phyloP scores from a whole-genome alignment of 768 basidiomycete genomes.

The Tylopilus cervinicoccineus region DNA sequence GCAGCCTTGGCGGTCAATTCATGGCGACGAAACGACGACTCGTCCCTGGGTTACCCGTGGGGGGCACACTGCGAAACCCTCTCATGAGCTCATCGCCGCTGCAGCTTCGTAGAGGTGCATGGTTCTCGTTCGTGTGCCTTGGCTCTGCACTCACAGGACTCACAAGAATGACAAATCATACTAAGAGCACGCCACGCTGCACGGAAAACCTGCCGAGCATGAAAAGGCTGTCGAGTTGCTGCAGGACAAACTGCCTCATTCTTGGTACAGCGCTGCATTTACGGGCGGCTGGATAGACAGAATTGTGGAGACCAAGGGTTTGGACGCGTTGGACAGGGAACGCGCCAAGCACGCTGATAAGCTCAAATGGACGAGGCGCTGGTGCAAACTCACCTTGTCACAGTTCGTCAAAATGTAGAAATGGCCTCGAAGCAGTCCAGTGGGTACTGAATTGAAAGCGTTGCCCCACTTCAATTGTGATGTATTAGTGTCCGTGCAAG shows the following conservation, averaged over 20 bases:
- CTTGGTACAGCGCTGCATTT: constrained; percentile 20
- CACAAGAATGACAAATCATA: constrained; percentile 30
- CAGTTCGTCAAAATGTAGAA: constrained; percentile 15
- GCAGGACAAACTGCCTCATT: constrained; percentile 13
- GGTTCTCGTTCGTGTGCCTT: background rate
- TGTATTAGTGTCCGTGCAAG: constrained; percentile 13
- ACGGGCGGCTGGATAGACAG: constrained; percentile 25
- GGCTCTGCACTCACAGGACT: background rate
- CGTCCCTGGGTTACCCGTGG: constrained; percentile 12
- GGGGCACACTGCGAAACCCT: constrained; percentile 20
- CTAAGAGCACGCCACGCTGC: constrained; percentile 15
- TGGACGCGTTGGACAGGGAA: constrained; percentile 20
- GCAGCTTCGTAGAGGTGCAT: constrained; percentile 28
- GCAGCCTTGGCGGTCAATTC: background rate
- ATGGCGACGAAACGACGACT: background rate
- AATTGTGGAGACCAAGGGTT: constrained; percentile 23
- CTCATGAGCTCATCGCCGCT: constrained; percentile 25
- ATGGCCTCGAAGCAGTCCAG: constrained; percentile 11
- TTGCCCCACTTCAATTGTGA: background rate
- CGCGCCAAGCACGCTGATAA: constrained; percentile 22
- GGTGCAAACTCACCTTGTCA: background rate
- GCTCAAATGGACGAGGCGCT: background rate
- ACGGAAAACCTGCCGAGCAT: constrained; percentile 24
- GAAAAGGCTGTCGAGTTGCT: constrained; percentile 20
- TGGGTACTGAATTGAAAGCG: constrained; percentile 9